phyloP scores from a whole-genome alignment of 2,329 filamentous ascomycete species.

The Stachybotrys chlorohalonatus region DNA sequence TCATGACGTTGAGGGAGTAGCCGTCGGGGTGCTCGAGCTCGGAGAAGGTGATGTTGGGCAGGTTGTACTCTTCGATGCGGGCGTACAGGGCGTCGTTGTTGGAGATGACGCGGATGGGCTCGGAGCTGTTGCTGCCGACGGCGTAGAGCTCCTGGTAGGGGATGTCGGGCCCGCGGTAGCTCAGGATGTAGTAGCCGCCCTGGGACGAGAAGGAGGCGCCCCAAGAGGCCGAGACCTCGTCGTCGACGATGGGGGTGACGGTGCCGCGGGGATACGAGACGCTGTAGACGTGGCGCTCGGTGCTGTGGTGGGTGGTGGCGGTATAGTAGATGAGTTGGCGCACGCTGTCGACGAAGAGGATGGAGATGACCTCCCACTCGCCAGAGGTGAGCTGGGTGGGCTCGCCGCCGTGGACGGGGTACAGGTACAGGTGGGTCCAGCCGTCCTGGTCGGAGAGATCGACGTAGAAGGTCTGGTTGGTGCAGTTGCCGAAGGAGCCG shows the following conservation, averaged over 20 bases:
- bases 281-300: slow-evolving; percentile 59
- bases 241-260: slow-evolving; percentile 53
- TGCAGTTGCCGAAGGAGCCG: slow-evolving; percentile 29
- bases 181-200: slow-evolving; percentile 56
- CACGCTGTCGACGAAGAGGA: slow-evolving; percentile 49
- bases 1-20: slow-evolving; percentile 54
- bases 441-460: slow-evolving; percentile 59
- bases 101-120: slow-evolving; percentile 47
- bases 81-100: slow-evolving; percentile 49
- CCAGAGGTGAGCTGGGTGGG: slow-evolving; percentile 52
- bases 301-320: slow-evolving; percentile 56
- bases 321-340: slow-evolving; percentile 53
- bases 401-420: slow-evolving; percentile 45
- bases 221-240: slow-evolving; percentile 49
- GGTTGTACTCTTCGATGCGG: slow-evolving; percentile 47
- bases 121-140: slow-evolving; percentile 41
- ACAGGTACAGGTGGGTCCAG: slow-evolving; percentile 62
- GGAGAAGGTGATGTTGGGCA: slow-evolving; percentile 56
- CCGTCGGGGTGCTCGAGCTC: slow-evolving; percentile 54
- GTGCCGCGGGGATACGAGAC: slow-evolving; percentile 47
- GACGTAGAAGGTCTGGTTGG: slow-evolving; percentile 45
- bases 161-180: slow-evolving; percentile 56
- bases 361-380: slow-evolving; percentile 54
- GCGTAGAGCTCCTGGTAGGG: slow-evolving; percentile 61
- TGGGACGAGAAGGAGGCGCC: slow-evolving; percentile 55